Percentiles rank a stretch among this genome's conserved stretches.
phyloP scores from a whole-genome alignment of 2,329 filamentous ascomycete genomes.

The Diaporthe caulivora region DNA sequence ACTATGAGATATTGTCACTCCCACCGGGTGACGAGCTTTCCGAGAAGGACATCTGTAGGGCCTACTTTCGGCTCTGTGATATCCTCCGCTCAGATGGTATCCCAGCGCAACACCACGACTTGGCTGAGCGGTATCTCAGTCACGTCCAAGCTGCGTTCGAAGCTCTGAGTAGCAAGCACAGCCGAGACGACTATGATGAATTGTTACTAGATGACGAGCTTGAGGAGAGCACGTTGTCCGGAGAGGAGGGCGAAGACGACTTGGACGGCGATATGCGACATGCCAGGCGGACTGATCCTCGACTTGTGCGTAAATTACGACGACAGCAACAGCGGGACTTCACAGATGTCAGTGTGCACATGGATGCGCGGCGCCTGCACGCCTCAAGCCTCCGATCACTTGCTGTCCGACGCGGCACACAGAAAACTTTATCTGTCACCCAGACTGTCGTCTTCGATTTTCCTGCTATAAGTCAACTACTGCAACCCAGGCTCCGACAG shows the following conservation, averaged over 20 bases:
- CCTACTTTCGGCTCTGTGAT: constrained; percentile 59
- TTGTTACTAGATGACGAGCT: constrained; percentile 54
- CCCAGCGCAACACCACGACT: constrained; percentile 52
- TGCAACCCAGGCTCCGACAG: constrained; percentile 2
- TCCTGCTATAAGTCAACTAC: constrained; percentile 19
- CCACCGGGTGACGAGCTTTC: constrained; percentile 48
- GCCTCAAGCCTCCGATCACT: not conserved
- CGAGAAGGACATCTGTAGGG: constrained; percentile 50
- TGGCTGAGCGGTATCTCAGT: constrained; percentile 56
- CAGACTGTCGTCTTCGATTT: constrained; percentile 8
- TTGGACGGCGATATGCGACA: constrained; percentile 45
- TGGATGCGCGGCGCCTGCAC: constrained; percentile 41
- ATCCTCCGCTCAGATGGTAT: constrained; percentile 59
- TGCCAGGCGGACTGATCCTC: not conserved
- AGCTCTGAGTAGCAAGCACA: constrained; percentile 58
- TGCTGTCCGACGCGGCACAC: not conserved
- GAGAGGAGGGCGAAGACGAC: constrained; percentile 62
- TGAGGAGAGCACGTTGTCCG: constrained; percentile 48
- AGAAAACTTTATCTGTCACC: constrained; percentile 2
- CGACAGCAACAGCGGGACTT: constrained; percentile 28
- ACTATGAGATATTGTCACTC: constrained; percentile 60
- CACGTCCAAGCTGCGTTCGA: constrained; percentile 60
- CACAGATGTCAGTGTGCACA: constrained; percentile 50
- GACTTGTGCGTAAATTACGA: constrained; percentile 3
- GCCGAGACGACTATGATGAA: constrained; percentile 57